Evolutionary conservation across 345 rosid genomes (phyloP).

Genomic region (Cardamine occulta): DNA sequence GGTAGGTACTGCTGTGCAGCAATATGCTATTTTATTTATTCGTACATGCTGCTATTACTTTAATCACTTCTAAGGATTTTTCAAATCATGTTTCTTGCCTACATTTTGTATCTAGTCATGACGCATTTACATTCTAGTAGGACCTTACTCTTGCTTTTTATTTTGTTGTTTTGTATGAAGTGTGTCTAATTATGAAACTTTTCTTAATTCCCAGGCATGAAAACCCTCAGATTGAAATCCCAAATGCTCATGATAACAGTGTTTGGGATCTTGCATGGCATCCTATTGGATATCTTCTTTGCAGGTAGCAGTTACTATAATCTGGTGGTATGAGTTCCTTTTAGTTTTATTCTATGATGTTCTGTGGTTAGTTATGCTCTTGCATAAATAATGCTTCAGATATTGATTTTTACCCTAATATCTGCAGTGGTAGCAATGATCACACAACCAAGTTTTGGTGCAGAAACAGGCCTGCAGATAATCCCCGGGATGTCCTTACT

Average conservation of each 20-base stretch:
- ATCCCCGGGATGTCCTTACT: slow-evolving; percentile 81
- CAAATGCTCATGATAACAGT: slow-evolving; percentile 85
- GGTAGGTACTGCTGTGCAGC: slow-evolving; percentile 53
- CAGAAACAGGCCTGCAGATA: slow-evolving; percentile 95
- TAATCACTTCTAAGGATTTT: background rate
- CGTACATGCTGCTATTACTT: background rate
- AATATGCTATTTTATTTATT: background rate
- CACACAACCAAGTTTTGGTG: slow-evolving; percentile 97
- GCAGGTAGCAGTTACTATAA: slow-evolving; percentile 69
- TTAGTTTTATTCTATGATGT: background rate
- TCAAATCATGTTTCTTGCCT: slow-evolving; percentile 26
- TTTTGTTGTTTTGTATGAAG: slow-evolving; percentile 5
- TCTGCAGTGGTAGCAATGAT: slow-evolving; percentile 96
- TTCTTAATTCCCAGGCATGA: slow-evolving; percentile 72
- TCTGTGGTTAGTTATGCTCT: slow-evolving; percentile 10
- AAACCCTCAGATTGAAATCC: slow-evolving; percentile 87
- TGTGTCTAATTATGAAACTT: slow-evolving; percentile 29
- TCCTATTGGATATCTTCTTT: slow-evolving; percentile 97
- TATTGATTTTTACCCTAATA: slow-evolving; percentile 35
- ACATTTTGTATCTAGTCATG: background rate
- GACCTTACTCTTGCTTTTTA: slow-evolving; percentile 4
- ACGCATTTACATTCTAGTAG: slow-evolving; percentile 16
- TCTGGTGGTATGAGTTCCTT: slow-evolving; percentile 1
- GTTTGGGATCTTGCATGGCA: slow-evolving; percentile 99
- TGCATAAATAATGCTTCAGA: slow-evolving; percentile 19